Percentiles rank a stretch among this genome's conserved stretches.
phyloP scores from a whole-genome alignment of 1,139 yeast species.

The Zhuliangozyma blackwelliae region DNA sequence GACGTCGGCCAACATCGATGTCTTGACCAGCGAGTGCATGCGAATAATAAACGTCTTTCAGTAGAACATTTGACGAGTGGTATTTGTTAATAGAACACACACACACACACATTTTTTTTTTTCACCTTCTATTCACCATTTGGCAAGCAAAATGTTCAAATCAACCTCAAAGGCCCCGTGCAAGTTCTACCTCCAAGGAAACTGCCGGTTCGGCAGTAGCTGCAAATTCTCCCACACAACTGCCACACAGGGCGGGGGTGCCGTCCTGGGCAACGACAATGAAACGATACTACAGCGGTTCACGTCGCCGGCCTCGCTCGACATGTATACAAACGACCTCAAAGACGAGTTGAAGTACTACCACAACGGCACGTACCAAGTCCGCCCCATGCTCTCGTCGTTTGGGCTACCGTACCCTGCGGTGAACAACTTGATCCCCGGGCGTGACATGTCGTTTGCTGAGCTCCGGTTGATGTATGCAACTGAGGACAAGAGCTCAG shows the following conservation, averaged over 20 bases:
- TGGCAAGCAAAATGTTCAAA: too few species aligned
- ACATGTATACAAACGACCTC: conserved; percentile 11
- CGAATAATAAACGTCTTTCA: conserved; percentile 10
- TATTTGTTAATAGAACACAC: too few species aligned
- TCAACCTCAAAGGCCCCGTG: too few species aligned
- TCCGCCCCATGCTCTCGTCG: conserved; percentile 20
- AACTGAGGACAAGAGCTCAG: conserved; percentile 32
- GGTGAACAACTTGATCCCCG: conserved; percentile 36
- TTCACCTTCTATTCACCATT: too few species aligned
- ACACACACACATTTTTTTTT: too few species aligned
- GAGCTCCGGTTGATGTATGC: conserved; percentile 49
- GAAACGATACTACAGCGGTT: conserved; percentile 4
- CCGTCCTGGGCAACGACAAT: not conserved
- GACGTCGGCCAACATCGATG: conserved; percentile 29
- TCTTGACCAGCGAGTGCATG: conserved; percentile 22
- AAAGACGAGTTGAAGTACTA: conserved; percentile 13
- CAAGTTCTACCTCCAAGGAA: conserved; percentile 12
- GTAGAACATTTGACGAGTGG: not conserved
- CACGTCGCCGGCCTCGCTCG: conserved; percentile 8
- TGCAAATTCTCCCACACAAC: conserved; percentile 18
- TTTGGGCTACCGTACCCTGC: conserved; percentile 27
- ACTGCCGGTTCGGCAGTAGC: conserved; percentile 19
- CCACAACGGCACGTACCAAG: conserved; percentile 4
- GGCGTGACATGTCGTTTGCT: conserved; percentile 55
- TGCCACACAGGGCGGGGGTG: not conserved